These are phyloP conservation scores for Isatis lusitanica DNA, from an alignment of 441 rosid genomes.

Conservation along the genomic window DNA sequence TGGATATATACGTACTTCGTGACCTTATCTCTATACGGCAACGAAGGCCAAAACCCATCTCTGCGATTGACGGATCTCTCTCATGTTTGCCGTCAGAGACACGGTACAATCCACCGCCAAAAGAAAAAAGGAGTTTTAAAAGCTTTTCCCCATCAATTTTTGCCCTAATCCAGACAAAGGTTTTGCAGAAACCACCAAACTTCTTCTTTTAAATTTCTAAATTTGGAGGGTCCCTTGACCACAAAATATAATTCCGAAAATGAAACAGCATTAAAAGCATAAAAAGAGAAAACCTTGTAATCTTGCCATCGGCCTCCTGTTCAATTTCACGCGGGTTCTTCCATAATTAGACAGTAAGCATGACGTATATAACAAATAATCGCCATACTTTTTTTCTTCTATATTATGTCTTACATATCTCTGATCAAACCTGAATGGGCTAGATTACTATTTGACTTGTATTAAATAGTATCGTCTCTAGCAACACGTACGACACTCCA, in stretches of 20 bases:
- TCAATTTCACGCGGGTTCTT: neutral
- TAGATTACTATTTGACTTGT: neutral
- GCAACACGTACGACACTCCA: neutral
- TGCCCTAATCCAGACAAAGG: constrained; percentile 18
- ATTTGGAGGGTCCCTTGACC: neutral
- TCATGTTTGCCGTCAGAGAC: constrained; percentile 31
- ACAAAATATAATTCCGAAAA: constrained; percentile 7
- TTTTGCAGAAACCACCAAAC: constrained; percentile 22
- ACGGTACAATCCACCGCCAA: constrained; percentile 35
- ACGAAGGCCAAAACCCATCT: neutral
- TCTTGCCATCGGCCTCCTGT: neutral
- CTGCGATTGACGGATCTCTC: neutral
- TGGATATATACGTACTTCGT: neutral
- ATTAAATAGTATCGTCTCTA: neutral
- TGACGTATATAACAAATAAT: neutral
- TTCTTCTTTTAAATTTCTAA: neutral
- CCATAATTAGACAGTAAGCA: neutral
- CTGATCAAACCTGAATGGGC: neutral
- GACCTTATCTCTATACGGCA: constrained; percentile 17
- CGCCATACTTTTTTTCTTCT: neutral
- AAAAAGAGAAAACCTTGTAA: constrained; percentile 18
- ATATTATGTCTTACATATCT: neutral
- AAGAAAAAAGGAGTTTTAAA: neutral
- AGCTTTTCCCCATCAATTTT: constrained; percentile 6
- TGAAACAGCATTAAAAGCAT: constrained; percentile 12